Evolutionary conservation across 331 rosid genomes (phyloP).

Genomic region (Ulmus americana): DNA sequence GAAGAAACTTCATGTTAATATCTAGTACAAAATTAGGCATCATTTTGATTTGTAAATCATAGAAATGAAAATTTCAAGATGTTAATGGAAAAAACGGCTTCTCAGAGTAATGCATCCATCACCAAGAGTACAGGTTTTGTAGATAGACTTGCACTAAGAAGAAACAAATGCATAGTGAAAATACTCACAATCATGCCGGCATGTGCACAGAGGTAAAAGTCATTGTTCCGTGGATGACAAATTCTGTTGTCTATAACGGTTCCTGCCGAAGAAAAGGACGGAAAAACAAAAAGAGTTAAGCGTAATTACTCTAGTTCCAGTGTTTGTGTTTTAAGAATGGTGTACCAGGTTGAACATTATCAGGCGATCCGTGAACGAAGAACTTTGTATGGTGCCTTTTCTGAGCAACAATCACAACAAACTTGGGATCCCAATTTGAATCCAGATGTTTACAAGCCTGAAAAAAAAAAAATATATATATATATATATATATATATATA

Average conservation of each 20-base stretch:
- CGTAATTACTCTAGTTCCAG: too few relatives aligned
- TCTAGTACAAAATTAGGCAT: too few relatives aligned
- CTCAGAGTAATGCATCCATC: too few relatives aligned
- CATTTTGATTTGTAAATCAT: too few relatives aligned
- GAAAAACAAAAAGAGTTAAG: background rate
- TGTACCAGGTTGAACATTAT: slow-evolving; percentile 85
- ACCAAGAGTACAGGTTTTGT: too few relatives aligned
- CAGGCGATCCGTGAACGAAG: slow-evolving; percentile 63
- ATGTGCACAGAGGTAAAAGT: slow-evolving; percentile 88
- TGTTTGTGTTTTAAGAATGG: too few relatives aligned
- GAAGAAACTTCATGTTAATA: too few relatives aligned
- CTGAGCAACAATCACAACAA: slow-evolving; percentile 77
- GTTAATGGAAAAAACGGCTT: too few relatives aligned
- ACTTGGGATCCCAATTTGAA: slow-evolving; percentile 76
- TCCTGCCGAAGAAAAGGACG: too few relatives aligned
- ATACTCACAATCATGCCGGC: slow-evolving; percentile 92
- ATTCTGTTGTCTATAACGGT: slow-evolving; percentile 75
- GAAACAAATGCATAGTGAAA: background rate
- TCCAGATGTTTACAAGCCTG: slow-evolving; percentile 86
- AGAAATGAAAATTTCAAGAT: too few relatives aligned
- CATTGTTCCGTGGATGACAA: slow-evolving; percentile 83
- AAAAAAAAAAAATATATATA: background rate
- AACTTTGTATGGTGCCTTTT: slow-evolving; percentile 89
- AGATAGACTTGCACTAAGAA: background rate
- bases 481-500: too few relatives aligned